A percentile compares a stretch with the other conserved stretches of the same genome.
Conservation (phyloP, 2,329 filamentous ascomycete species). For the Monascus ruber region DNA sequence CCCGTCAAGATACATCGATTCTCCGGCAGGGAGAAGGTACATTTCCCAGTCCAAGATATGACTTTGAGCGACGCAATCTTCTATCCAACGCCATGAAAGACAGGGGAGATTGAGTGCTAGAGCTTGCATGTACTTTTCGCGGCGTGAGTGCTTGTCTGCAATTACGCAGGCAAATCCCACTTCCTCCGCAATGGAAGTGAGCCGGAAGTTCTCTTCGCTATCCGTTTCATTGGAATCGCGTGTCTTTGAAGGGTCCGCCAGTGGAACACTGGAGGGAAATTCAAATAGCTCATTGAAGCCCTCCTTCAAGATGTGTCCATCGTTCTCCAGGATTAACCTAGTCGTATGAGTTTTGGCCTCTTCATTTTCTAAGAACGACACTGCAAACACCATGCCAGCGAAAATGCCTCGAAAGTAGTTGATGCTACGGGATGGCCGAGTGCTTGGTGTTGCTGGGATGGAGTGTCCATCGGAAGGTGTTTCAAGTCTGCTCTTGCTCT, state of each 20-base stretch:
- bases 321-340: slow-evolving; percentile 55
- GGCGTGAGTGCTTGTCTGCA: slow-evolving; percentile 73
- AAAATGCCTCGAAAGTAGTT: slow-evolving; percentile 45
- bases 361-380: slow-evolving; percentile 56
- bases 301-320: slow-evolving; percentile 58
- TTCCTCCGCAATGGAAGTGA: slow-evolving; percentile 43
- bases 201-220: slow-evolving; percentile 31
- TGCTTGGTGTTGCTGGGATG: slow-evolving; percentile 37
- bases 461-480: slow-evolving; percentile 30
- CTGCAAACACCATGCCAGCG: slow-evolving; percentile 72
- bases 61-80: slow-evolving; percentile 54
- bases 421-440: slow-evolving; percentile 35
- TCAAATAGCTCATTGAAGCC: slow-evolving; percentile 79
- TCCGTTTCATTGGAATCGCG: slow-evolving; percentile 6
- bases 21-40: slow-evolving; percentile 77
- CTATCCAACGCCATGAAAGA: slow-evolving; percentile 70
- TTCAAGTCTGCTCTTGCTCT: slow-evolving; percentile 14
- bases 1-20: slow-evolving; percentile 63
- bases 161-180: slow-evolving; percentile 76
- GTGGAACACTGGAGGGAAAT: slow-evolving; percentile 17
- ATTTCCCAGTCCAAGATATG: slow-evolving; percentile 60
- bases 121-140: slow-evolving; percentile 88
- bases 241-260: slow-evolving; percentile 19
- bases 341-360: slow-evolving; percentile 48
- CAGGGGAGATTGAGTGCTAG: slow-evolving; percentile 82